phyloP scores from a whole-genome alignment of 2,329 filamentous ascomycete species.

The Paraphoma chrysanthemicola region DNA sequence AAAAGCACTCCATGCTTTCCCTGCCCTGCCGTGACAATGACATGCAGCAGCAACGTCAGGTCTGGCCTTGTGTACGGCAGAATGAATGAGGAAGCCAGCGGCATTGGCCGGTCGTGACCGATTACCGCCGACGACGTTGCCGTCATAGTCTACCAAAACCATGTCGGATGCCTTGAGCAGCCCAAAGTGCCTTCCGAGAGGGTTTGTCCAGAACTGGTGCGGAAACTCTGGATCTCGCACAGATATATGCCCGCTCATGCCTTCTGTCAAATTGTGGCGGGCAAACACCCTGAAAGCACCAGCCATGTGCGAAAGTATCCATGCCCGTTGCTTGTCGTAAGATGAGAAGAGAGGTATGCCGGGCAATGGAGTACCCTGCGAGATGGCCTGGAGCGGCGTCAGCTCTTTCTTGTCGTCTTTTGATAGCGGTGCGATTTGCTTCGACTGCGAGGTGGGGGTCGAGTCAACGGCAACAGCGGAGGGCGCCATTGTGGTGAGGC shows the following conservation, averaged over 20 bases:
- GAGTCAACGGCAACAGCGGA: conserved; percentile 31
- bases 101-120: conserved; percentile 67
- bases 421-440: conserved; percentile 25
- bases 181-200: conserved; percentile 69
- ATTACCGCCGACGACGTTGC: conserved; percentile 70
- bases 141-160: conserved; percentile 69
- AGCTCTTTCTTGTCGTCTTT: conserved; percentile 33
- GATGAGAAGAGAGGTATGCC: conserved; percentile 65
- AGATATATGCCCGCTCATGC: conserved; percentile 72
- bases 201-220: conserved; percentile 74
- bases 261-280: conserved; percentile 70
- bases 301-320: conserved; percentile 71
- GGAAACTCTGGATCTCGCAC: conserved; percentile 70
- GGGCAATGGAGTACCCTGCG: conserved; percentile 55
- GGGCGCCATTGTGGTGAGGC: conserved; percentile 35
- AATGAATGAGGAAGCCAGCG: conserved; percentile 74
- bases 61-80: conserved; percentile 70
- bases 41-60: conserved; percentile 71
- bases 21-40: conserved; percentile 71
- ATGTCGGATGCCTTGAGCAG: conserved; percentile 70
- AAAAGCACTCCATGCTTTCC: conserved; percentile 73
- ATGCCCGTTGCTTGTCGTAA: conserved; percentile 64
- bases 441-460: conserved; percentile 12
- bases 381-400: conserved; percentile 52
- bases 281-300: conserved; percentile 72